A percentile compares a stretch with the other conserved stretches of the same genome.
These are phyloP conservation scores for Starmerella asiatica DNA, from an alignment of 805 yeast species.

Conservation along the genomic window DNA sequence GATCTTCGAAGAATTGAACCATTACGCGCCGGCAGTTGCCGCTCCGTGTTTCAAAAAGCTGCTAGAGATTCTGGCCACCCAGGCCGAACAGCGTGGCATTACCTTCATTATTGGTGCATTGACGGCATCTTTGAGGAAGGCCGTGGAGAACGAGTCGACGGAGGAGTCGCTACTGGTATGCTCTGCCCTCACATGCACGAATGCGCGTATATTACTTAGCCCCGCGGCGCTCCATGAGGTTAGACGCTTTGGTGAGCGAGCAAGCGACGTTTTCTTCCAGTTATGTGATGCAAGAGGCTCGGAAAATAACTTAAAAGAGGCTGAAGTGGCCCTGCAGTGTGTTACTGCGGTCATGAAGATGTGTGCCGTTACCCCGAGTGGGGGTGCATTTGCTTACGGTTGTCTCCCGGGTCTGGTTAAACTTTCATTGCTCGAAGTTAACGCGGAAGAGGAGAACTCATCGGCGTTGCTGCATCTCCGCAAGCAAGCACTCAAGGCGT, in stretches of 20 bases:
- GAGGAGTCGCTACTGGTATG: constrained; percentile 13
- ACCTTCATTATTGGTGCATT: constrained; percentile 13
- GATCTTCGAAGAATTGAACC: constrained; percentile 37
- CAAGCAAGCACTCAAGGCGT: constrained; percentile 8
- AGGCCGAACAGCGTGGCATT: constrained; percentile 9
- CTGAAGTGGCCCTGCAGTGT: constrained; percentile 44
- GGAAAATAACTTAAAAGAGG: not conserved
- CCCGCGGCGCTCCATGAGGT: constrained; percentile 6
- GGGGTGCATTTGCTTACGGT: constrained; percentile 16
- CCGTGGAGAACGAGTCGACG: constrained; percentile 8
- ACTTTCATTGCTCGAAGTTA: not conserved
- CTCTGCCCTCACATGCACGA: constrained; percentile 16
- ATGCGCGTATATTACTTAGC: constrained; percentile 5
- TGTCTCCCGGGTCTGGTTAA: constrained; percentile 9
- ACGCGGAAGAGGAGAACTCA: not conserved
- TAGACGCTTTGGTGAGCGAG: constrained; percentile 13
- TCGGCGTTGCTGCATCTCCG: not conserved
- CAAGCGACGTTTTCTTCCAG: constrained; percentile 21
- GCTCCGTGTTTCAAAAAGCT: constrained; percentile 41
- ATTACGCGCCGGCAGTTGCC: constrained; percentile 32
- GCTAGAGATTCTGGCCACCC: constrained; percentile 22
- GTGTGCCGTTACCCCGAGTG: constrained; percentile 5
- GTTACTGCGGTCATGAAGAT: constrained; percentile 40
- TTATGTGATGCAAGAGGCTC: not conserved
- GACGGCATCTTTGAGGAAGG: constrained; percentile 12